These are phyloP conservation scores for Limnanthes douglasii DNA, from an alignment of 345 rosid genomes.

Conservation along the genomic window DNA sequence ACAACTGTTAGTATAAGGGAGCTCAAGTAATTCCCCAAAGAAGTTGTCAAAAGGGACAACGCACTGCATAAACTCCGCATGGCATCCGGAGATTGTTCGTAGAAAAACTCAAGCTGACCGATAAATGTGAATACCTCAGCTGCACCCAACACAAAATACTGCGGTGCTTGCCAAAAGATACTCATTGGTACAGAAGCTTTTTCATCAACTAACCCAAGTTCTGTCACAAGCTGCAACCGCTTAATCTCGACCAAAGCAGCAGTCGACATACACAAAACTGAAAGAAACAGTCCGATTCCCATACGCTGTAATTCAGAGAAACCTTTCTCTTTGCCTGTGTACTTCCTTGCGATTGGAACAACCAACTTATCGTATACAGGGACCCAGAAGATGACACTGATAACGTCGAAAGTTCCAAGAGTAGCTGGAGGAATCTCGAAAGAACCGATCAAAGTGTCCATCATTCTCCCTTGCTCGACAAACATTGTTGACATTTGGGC, in stretches of 20 bases:
- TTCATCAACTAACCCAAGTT: slow-evolving; percentile 45
- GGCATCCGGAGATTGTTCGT: slow-evolving; percentile 90
- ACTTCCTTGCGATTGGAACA: slow-evolving; percentile 61
- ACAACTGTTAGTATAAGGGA: slow-evolving; percentile 72
- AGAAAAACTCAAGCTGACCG: slow-evolving; percentile 86
- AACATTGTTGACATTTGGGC: slow-evolving; percentile 91
- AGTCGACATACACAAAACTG: slow-evolving; percentile 58
- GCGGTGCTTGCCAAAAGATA: slow-evolving; percentile 86
- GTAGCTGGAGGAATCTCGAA: slow-evolving; percentile 87
- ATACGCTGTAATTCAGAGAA: slow-evolving; percentile 83
- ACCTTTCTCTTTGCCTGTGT: slow-evolving; percentile 79
- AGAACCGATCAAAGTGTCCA: slow-evolving; percentile 74
- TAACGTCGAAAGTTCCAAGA: slow-evolving; percentile 58
- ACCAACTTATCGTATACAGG: slow-evolving; percentile 67
- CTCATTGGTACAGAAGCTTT: slow-evolving; percentile 49
- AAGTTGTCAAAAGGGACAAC: slow-evolving; percentile 46
- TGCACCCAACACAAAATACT: slow-evolving; percentile 74
- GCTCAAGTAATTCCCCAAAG: slow-evolving; percentile 79
- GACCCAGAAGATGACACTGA: slow-evolving; percentile 78
- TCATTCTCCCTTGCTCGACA: slow-evolving; percentile 86
- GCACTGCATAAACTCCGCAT: slow-evolving; percentile 91
- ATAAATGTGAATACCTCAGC: slow-evolving; percentile 73
- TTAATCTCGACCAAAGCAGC: slow-evolving; percentile 75
- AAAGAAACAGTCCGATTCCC: slow-evolving; percentile 81
- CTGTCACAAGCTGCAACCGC: slow-evolving; percentile 53